phyloP scores from a whole-genome alignment of 2,329 filamentous ascomycete species.

The Cladosporium austrohemisphaericum region DNA sequence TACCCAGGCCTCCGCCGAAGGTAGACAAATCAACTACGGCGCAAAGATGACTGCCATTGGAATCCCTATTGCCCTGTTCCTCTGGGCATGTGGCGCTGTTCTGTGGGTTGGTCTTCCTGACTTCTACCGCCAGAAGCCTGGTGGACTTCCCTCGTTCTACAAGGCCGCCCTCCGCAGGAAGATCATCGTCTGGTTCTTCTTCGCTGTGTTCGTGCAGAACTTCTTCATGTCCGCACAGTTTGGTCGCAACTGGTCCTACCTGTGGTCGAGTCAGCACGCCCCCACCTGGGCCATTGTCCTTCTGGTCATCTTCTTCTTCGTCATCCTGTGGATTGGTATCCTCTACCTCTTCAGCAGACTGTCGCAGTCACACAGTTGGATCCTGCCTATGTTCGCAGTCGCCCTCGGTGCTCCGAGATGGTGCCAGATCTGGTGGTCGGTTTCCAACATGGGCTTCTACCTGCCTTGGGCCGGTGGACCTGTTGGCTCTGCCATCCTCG shows the following conservation, averaged over 20 bases:
- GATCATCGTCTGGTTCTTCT: constrained; percentile 65
- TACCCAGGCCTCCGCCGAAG: constrained; percentile 3
- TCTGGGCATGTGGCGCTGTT: constrained; percentile 55
- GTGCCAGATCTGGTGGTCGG: constrained; percentile 66
- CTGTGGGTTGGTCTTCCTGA: constrained; percentile 61
- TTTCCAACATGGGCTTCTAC: constrained; percentile 57
- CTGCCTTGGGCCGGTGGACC: constrained; percentile 60
- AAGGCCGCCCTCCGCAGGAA: constrained; percentile 58
- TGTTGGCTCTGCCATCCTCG: constrained; percentile 53
- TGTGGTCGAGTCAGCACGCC: constrained; percentile 57
- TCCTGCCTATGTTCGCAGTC: constrained; percentile 64
- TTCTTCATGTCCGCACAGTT: constrained; percentile 65
- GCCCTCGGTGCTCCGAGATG: constrained; percentile 63
- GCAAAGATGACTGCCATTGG: constrained; percentile 47
- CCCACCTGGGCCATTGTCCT: constrained; percentile 55
- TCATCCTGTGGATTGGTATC: constrained; percentile 53
- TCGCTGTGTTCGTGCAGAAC: constrained; percentile 62
- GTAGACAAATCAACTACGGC: constrained; percentile 15
- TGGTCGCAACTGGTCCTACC: constrained; percentile 63
- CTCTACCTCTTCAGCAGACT: constrained; percentile 52
- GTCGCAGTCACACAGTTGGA: constrained; percentile 61
- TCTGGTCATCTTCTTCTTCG: constrained; percentile 54
- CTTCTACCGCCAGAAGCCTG: constrained; percentile 63
- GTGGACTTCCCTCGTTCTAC: constrained; percentile 64
- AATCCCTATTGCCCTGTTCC: constrained; percentile 54